Evolutionary conservation across 2,329 filamentous ascomycete genomes (phyloP).

Genomic region (Lasiodiplodia hormozganensis): DNA sequence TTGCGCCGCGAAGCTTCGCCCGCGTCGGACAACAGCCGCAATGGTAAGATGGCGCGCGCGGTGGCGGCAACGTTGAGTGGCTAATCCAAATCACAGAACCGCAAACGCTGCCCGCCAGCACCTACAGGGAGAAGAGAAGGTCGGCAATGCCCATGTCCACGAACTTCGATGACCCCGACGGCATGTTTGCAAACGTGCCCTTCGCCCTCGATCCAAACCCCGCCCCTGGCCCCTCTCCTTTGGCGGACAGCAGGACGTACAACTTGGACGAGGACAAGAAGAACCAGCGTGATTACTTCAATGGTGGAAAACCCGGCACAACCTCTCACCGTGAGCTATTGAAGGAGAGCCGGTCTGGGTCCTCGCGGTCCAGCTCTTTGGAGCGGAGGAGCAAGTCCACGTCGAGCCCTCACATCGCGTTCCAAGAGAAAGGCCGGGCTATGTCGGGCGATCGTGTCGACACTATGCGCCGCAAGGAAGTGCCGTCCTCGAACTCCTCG

Average conservation of each 20-base stretch:
- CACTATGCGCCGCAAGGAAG: constrained; percentile 54
- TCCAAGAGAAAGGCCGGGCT: constrained; percentile 80
- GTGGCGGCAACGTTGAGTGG: neutral
- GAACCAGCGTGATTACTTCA: constrained; percentile 53
- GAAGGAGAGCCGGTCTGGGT: constrained; percentile 46
- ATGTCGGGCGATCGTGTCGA: constrained; percentile 60
- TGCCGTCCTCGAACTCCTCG: constrained; percentile 35
- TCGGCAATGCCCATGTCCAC: constrained; percentile 70
- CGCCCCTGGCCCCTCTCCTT: constrained; percentile 48
- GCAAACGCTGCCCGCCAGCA: constrained; percentile 74
- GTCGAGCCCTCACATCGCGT: constrained; percentile 84
- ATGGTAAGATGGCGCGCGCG: constrained; percentile 39
- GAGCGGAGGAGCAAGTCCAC: constrained; percentile 51
- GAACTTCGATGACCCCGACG: constrained; percentile 64
- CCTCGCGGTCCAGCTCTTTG: constrained; percentile 54
- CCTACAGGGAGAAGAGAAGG: constrained; percentile 79
- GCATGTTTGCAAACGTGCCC: constrained; percentile 53
- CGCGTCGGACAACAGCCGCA: constrained; percentile 40
- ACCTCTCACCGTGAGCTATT: constrained; percentile 50
- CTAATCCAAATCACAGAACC: constrained; percentile 55
- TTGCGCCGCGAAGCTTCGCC: constrained; percentile 49
- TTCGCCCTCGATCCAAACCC: constrained; percentile 60
- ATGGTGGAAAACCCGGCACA: constrained; percentile 39
- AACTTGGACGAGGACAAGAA: constrained; percentile 38
- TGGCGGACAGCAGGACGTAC: constrained; percentile 43